Evolutionary conservation across 2,329 filamentous ascomycete species (phyloP).

Genomic region (Alternaria sp.): DNA sequence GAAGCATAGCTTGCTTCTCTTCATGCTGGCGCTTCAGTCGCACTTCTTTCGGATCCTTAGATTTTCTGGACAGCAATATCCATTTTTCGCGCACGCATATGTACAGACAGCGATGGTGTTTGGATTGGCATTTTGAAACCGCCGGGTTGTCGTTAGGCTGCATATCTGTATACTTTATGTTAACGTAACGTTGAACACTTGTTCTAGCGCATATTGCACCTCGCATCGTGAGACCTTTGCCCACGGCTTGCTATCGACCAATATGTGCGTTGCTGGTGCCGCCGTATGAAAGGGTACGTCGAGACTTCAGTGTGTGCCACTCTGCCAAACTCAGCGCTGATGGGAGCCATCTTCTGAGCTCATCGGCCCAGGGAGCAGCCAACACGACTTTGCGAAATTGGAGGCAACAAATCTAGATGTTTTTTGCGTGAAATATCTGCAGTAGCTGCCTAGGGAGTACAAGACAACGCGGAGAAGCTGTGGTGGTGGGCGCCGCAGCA

Average conservation of each 20-base stretch:
- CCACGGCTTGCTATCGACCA: background rate
- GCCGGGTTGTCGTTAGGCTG: background rate
- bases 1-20: constrained; percentile 3
- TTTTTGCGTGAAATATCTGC: background rate
- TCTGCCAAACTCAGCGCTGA: background rate
- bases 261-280: background rate
- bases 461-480: background rate
- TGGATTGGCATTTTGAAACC: background rate
- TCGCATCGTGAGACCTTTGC: background rate
- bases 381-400: background rate
- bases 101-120: background rate
- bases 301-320: background rate
- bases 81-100: background rate
- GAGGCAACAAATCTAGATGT: background rate
- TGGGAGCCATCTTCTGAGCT: background rate
- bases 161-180: background rate
- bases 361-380: background rate
- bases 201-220: background rate
- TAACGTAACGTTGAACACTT: background rate
- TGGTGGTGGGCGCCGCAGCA: background rate
- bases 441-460: background rate
- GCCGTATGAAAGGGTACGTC: background rate
- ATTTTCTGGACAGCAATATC: background rate
- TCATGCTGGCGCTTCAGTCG: background rate
- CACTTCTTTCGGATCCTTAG: background rate